Base-by-base conservation (phyloP, 345 rosid genomes). In the Gynandropsis gynandra region DNA sequence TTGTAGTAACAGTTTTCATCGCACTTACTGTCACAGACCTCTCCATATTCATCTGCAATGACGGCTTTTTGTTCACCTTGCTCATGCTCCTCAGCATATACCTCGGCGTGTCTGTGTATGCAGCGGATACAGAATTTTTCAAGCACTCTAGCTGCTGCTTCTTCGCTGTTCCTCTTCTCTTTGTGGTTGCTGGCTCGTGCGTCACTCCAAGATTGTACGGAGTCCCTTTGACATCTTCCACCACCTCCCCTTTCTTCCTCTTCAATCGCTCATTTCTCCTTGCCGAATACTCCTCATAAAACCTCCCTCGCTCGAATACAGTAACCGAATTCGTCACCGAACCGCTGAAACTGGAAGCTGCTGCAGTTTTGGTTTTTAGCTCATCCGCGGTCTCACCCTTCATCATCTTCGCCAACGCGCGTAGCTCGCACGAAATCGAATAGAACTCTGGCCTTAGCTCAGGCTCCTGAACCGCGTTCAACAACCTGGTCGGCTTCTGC, bases 221-320 rank as follows among this genome's bases (percentile, higher is more conserved):
- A 6, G 70, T 62, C 69, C 46, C 50, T 66, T 24, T 58, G 66
- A 14, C 24, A 6, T 8, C n/a, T n/a, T 35, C 32, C 52, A 11
- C 59, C 11, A 29, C 88, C 7, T 66, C 75, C 16, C 72, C 61
- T 56, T 54, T 78, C 76, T 79, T 92, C 67, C 80, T 72, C 67
- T 41, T 80, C 70, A 92, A 70, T 67, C 82, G 56, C 76, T 92
- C 98, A 57, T 82, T 87, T 64, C 98, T 82, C 63, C 78, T 72
- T 0, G 87, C 96, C 0, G 95, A 69, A 58, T 92, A 92, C 69
- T 69, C 81, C 1, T 87, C 96, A 32, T 92, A 92, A 32, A 82
- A 80, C 62, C 82, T 80, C 16, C 98, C 98, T 52, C 98, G 80
- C 74, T 80, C 81, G 49, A 92, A 82, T 9, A 76, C 20, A 6